Conservation (phyloP, 768 basidiomycete species). For the Lentinula lateritia region DNA sequence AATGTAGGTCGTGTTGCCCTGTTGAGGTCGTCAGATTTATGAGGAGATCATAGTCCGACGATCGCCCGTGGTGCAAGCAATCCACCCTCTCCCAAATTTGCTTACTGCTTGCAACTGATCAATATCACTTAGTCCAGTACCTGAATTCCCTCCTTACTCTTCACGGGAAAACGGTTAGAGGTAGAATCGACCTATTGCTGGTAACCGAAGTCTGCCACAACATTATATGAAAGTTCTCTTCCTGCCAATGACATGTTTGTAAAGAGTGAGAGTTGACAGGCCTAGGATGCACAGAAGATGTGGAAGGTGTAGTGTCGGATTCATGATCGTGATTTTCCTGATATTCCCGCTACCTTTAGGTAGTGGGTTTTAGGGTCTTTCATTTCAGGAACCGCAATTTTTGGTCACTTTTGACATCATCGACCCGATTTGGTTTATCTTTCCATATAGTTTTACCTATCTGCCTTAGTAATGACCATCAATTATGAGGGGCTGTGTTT, state of each 20-base stretch:
- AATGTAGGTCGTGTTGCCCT: slow-evolving; percentile 59
- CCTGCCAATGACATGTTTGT: slow-evolving; percentile 73
- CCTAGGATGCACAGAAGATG: slow-evolving; percentile 75
- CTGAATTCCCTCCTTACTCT: slow-evolving; percentile 48
- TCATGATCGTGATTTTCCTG: slow-evolving; percentile 24
- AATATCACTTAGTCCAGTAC: slow-evolving; percentile 74
- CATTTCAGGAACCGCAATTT: too few species aligned
- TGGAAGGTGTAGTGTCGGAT: slow-evolving; percentile 67
- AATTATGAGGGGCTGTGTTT: too few species aligned
- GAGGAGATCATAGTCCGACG: slow-evolving; percentile 71
- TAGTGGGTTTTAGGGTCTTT: too few species aligned
- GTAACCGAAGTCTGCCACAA: slow-evolving; percentile 50
- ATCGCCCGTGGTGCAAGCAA: slow-evolving; percentile 87
- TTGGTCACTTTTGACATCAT: too few species aligned
- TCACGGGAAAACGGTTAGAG: slow-evolving; percentile 24
- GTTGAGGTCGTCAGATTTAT: slow-evolving; percentile 73
- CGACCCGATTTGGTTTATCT: too few species aligned
- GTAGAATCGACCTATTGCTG: slow-evolving; percentile 32
- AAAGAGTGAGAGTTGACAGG: slow-evolving; percentile 56
- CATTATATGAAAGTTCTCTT: slow-evolving; percentile 64
- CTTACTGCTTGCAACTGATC: slow-evolving; percentile 55
- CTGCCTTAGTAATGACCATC: too few species aligned
- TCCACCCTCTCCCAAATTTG: slow-evolving; percentile 65
- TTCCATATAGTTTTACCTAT: too few species aligned
- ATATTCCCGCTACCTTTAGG: too few species aligned